phyloP scores from a whole-genome alignment of 345 rosid species.

The Cochlearia excelsa region DNA sequence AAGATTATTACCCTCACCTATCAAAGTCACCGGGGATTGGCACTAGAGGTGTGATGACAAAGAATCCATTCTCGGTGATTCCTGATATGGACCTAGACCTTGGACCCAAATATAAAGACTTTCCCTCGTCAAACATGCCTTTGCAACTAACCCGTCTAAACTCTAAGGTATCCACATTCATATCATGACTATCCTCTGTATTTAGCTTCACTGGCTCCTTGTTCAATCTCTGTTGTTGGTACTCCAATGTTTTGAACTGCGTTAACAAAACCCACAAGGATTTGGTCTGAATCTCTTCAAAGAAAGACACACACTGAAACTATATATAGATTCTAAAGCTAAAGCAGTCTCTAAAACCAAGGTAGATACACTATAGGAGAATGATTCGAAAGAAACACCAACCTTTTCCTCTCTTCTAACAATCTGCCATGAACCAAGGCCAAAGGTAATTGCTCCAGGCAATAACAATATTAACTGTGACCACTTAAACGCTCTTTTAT shows the following conservation, averaged over 20 bases:
- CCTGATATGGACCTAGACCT: constrained; percentile 94
- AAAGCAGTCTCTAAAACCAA: neutral
- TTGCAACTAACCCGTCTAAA: constrained; percentile 68
- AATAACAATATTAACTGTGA: constrained; percentile 68
- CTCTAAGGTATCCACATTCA: constrained; percentile 53
- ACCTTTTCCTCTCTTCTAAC: constrained; percentile 94
- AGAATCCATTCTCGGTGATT: constrained; percentile 86
- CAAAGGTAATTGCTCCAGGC: constrained; percentile 88
- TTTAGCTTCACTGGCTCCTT: constrained; percentile 71
- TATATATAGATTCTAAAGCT: neutral
- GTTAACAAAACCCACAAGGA: constrained; percentile 11
- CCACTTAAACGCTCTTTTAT: constrained; percentile 49
- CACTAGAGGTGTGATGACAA: constrained; percentile 73
- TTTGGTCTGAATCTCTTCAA: constrained; percentile 2
- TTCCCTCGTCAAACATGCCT: constrained; percentile 70
- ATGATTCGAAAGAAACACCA: constrained; percentile 16
- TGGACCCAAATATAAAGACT: constrained; percentile 78
- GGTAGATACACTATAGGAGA: constrained; percentile 1
- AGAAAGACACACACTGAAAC: constrained; percentile 5
- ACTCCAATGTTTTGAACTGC: constrained; percentile 76
- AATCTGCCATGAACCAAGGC: constrained; percentile 98
- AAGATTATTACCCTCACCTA: constrained; percentile 53
- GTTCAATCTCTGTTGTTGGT: constrained; percentile 58
- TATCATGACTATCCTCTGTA: constrained; percentile 42
- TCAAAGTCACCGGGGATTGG: constrained; percentile 55